Evolutionary conservation across 805 yeast genomes (phyloP).

Genomic region (Saccharomycopsis sp.): DNA sequence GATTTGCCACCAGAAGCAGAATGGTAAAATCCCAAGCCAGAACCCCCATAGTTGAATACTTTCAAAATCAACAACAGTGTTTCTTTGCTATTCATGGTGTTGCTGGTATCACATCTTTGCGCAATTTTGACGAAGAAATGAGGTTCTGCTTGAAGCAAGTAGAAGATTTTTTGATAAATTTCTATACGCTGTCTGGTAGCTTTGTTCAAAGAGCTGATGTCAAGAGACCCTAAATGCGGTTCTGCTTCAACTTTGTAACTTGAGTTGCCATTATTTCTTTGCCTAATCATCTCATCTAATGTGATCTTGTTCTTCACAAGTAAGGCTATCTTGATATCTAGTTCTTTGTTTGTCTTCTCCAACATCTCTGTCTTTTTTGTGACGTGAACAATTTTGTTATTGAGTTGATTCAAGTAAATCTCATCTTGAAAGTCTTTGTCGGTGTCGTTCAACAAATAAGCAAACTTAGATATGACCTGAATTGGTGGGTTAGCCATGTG

Average conservation of each 20-base stretch:
- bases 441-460: conserved; percentile 62
- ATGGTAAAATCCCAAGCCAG: conserved; percentile 17
- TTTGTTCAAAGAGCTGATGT: conserved; percentile 23
- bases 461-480: conserved; percentile 65
- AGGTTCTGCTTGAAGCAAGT: conserved; percentile 77
- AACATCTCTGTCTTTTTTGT: conserved; percentile 60
- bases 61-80: conserved; percentile 20
- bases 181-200: conserved; percentile 44
- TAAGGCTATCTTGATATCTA: conserved; percentile 70
- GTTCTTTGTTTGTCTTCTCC: conserved; percentile 64
- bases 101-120: conserved; percentile 24
- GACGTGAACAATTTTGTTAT: conserved; percentile 60
- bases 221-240: conserved; percentile 18
- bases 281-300: conserved; percentile 52
- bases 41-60: conserved; percentile 25
- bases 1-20: conserved; percentile 8
- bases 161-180: conserved; percentile 68
- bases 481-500: conserved; percentile 70
- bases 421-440: conserved; percentile 76
- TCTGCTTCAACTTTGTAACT: conserved; percentile 18
- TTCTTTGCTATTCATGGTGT: conserved; percentile 20
- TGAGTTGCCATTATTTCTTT: conserved; percentile 28
- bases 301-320: conserved; percentile 73
- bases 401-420: conserved; percentile 51
- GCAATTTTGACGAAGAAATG: conserved; percentile 46